These are phyloP conservation scores for Didymella segeticola DNA, from an alignment of 2,329 filamentous ascomycete genomes.

Conservation along the genomic window DNA sequence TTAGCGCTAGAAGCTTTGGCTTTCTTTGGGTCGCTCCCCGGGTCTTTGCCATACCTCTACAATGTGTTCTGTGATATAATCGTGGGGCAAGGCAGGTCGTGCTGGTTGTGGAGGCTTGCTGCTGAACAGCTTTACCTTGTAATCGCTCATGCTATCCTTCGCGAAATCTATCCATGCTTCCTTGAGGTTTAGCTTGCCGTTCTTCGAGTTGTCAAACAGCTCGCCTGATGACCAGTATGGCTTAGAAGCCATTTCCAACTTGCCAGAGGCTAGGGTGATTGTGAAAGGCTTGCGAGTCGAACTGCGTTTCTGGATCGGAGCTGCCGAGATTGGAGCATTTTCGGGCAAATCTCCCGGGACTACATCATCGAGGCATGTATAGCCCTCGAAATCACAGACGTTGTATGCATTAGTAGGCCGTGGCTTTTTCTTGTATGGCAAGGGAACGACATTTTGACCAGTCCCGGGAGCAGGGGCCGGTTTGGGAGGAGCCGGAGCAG, in stretches of 20 bases:
- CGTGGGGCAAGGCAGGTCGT: not conserved
- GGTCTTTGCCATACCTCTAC: slow-evolving; percentile 3
- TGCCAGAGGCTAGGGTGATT: not conserved
- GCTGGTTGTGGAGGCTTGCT: slow-evolving; percentile 3
- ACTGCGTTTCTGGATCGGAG: not conserved
- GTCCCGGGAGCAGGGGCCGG: not conserved
- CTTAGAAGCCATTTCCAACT: slow-evolving; percentile 1
- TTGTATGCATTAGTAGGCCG: slow-evolving; percentile 5
- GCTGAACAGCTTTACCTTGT: slow-evolving; percentile 1
- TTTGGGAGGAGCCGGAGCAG: not conserved
- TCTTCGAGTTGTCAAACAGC: not conserved
- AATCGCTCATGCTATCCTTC: slow-evolving; percentile 3
- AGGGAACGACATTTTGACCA: slow-evolving; percentile 4
- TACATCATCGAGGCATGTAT: slow-evolving; percentile 3
- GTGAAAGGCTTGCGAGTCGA: slow-evolving; percentile 1
- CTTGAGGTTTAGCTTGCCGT: slow-evolving; percentile 1
- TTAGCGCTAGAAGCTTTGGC: slow-evolving; percentile 3
- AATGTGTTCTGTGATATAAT: slow-evolving; percentile 10
- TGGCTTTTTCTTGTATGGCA: slow-evolving; percentile 4
- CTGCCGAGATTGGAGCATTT: not conserved
- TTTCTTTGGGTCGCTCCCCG: not conserved
- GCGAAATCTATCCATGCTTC: slow-evolving; percentile 4
- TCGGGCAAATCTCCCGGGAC: not conserved
- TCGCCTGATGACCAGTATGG: not conserved
- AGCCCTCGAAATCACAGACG: slow-evolving; percentile 4